Percentiles rank a stretch among this genome's conserved stretches.
These are phyloP conservation scores for Dacryopinax spathularia DNA, from an alignment of 768 basidiomycete genomes.

Conservation along the genomic window DNA sequence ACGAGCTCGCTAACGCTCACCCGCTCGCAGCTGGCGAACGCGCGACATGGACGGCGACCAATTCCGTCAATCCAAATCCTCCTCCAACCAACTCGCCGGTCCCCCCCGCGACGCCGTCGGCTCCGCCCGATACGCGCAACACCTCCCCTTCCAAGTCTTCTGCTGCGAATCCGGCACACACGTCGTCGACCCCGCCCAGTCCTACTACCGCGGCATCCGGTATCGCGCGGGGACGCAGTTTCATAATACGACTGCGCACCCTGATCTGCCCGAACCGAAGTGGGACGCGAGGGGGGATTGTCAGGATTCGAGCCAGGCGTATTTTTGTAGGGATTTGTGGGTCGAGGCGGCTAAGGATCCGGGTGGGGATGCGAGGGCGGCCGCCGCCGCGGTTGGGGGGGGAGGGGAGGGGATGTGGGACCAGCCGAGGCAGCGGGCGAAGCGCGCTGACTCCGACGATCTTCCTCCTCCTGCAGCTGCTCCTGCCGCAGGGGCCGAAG, in stretches of 20 bases:
- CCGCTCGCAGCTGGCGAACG: constrained; percentile 66
- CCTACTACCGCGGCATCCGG: constrained; percentile 78
- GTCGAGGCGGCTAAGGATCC: constrained; percentile 51
- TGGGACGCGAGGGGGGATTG: constrained; percentile 73
- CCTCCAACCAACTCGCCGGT: constrained; percentile 75
- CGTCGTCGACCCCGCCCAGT: constrained; percentile 87
- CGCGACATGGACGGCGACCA: constrained; percentile 97
- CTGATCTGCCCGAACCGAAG: constrained; percentile 33
- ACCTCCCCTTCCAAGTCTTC: constrained; percentile 95
- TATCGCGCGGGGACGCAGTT: constrained; percentile 75
- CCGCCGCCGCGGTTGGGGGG: constrained; percentile 25
- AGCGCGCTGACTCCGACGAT: neutral
- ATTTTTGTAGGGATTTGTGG: constrained; percentile 98
- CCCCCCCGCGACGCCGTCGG: constrained; percentile 81
- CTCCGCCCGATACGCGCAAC: constrained; percentile 69
- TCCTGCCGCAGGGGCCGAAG: neutral
- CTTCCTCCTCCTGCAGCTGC: neutral
- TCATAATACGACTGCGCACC: constrained; percentile 58
- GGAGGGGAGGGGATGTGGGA: constrained; percentile 23
- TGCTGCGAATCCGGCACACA: constrained; percentile 98
- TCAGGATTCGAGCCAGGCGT: constrained; percentile 90
- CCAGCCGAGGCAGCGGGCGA: constrained; percentile 15
- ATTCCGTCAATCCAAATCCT: constrained; percentile 91
- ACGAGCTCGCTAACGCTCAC: no score
- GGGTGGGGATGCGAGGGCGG: constrained; percentile 21